These are phyloP conservation scores for Clarireedia paspali DNA, from an alignment of 2,329 filamentous ascomycete species.

Conservation along the genomic window DNA sequence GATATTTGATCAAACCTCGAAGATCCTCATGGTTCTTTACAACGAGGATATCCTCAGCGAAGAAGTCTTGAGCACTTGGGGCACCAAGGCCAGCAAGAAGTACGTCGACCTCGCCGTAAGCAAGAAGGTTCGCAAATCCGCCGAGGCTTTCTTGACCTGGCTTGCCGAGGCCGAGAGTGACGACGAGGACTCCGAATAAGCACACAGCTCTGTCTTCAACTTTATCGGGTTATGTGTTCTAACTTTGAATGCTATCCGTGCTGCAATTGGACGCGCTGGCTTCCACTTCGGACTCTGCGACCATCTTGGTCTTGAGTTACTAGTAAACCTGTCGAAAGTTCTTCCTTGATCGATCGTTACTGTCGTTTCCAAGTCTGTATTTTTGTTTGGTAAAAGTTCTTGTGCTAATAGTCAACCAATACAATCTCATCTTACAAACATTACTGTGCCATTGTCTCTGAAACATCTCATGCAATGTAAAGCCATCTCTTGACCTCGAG, in stretches of 20 bases:
- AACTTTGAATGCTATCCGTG: not conserved
- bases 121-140: slow-evolving; percentile 92
- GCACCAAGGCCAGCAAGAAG: slow-evolving; percentile 94
- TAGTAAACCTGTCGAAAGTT: not conserved
- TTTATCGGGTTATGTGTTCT: not conserved
- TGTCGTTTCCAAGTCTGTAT: not conserved
- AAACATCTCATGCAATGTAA: not conserved
- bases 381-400: not conserved
- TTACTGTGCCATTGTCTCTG: not conserved
- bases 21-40: slow-evolving; percentile 85
- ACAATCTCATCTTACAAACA: not conserved
- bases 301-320: too few species aligned
- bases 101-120: slow-evolving; percentile 85
- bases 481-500: too few species aligned
- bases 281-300: too few species aligned
- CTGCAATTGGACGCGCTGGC: too few species aligned
- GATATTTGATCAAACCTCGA: slow-evolving; percentile 69
- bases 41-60: slow-evolving; percentile 83
- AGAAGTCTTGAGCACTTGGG: slow-evolving; percentile 86
- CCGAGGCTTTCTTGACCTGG: slow-evolving; percentile 91
- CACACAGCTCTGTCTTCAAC: not conserved
- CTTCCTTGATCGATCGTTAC: not conserved
- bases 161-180: slow-evolving; percentile 77
- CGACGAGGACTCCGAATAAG: slow-evolving; percentile 55
- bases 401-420: not conserved